Base-by-base conservation (phyloP, 2,329 filamentous ascomycete species). In the Neofusicoccum umdonicola region DNA sequence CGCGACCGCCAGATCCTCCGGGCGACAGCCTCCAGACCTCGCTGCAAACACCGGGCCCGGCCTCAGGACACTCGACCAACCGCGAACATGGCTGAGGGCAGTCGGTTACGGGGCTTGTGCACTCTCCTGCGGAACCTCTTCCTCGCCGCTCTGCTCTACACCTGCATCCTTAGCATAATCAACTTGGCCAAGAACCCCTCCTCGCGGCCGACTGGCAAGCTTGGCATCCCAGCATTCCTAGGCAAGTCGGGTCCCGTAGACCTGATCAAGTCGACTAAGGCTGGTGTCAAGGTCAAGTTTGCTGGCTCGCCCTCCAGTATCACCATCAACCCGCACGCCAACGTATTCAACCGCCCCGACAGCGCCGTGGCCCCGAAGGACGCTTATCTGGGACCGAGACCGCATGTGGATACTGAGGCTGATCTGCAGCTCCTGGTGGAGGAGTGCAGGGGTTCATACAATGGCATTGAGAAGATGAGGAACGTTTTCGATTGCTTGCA, bases 381-480 rank as follows among this genome's bases (percentile, higher is more conserved):
- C 71, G 82, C 83, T 69, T 86, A 80, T 68, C 70, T 84, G 65
- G 83, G 83, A 3, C 74, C 77, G 39, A 77, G 84, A 54, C 83
- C 83, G 3, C 76, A 84, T 67, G 77, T 83, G 48, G 82, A 86
- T 68, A 84, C 82, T 19, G 78, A 83, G 69, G 84, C 83, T 19
- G 82, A 85, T 67, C 72, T 84, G 63, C 78, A 82, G 61, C 77
- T 80, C 72, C 69, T 86, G 63, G 79, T 86, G 11, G 80, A 85
- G 67, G 77, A 82, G 67, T 86, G 84, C 71, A 74, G 83, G 68
- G 84, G 84, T 13, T 81, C 81, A 42, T 82, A 83, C 66, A 70
- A 72, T 56, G 81, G 82, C n/a, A 74, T 85, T 22, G 83, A 85
- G 73, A 84, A 82, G 76, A 84, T 85, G 83, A 75, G 80, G 60